Evolutionary conservation across 306 rosid species (phyloP), one percentile per base, ranked within the genome.

Genomic region (Sphenostylis stenocarpa): DNA sequence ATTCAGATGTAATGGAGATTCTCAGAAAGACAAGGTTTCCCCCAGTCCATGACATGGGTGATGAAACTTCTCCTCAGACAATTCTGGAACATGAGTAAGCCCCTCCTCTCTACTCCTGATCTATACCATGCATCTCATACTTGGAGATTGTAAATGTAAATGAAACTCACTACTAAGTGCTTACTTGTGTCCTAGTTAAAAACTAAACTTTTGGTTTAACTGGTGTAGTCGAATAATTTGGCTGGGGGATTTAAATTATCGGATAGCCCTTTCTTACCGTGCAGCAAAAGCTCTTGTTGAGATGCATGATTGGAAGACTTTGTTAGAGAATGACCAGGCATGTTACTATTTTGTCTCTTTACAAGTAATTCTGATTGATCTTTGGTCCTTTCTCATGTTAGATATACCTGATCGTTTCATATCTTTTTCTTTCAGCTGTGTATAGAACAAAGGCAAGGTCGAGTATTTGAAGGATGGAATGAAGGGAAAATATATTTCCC

Each of bases 241-340:
- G 97, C 90, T 93, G 60, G 97, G 97, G 63, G 97, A 93, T 84
- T 85, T 93, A 86, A 93, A 93, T 84, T 93, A 93, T 67, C 90
- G 97, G 81, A 87, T 93, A 75, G 91, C 97, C 67, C 89, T 90
- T 71, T 89, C 94, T 68, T 87, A 87, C 81, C 90, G 89, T 28
- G 80, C 88, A 49, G 92, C 96, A 36, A 87, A 90, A 82, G 90
- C 92, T 64, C 91, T 93, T 43, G 91, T 93, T 73, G 96, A 90
- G 90, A 90, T 90, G 96, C 93, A 83, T 63, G 84, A 90, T 67
- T 93, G 97, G 97, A 82, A 80, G 81, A 91, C 86, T 11, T 78
- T 93, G 84, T 79, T 93, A 67, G 87, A 89, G 69, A 93, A 93
- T 57, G 97, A 93, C 72, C 97, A 93, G 94, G 97, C 79, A 84